Conservation (phyloP, 805 yeast genomes). For the Teunomyces lycoperdinae region DNA sequence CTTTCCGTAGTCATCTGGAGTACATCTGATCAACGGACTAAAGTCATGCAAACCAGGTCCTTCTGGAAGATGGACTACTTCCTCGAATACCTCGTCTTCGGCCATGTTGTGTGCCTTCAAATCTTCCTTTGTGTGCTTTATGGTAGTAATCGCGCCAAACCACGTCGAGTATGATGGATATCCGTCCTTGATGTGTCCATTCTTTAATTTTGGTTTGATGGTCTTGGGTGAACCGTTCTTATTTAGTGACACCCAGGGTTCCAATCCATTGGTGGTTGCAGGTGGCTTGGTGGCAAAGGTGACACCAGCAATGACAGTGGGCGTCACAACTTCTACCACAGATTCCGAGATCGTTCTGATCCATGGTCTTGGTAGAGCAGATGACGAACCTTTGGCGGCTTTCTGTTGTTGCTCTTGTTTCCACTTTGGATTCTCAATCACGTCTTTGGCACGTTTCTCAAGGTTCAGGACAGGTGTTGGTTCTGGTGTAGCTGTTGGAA, state of each 20-base stretch:
- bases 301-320: slow-evolving; percentile 62
- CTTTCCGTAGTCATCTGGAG: slow-evolving; percentile 68
- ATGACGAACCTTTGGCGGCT: slow-evolving; percentile 5
- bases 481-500: slow-evolving; percentile 5
- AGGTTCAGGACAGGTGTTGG: slow-evolving; percentile 12
- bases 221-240: slow-evolving; percentile 80
- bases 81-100: slow-evolving; percentile 55
- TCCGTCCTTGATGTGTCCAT: slow-evolving; percentile 64
- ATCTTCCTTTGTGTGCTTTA: slow-evolving; percentile 55
- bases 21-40: slow-evolving; percentile 81
- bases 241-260: slow-evolving; percentile 78
- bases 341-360: slow-evolving; percentile 59
- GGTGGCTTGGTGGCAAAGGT: slow-evolving; percentile 72
- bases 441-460: slow-evolving; percentile 30
- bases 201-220: slow-evolving; percentile 68
- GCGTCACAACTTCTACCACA: slow-evolving; percentile 56
- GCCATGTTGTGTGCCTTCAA: slow-evolving; percentile 72
- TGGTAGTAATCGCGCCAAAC: slow-evolving; percentile 67
- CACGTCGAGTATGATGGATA: slow-evolving; percentile 74
- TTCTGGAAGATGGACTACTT: slow-evolving; percentile 57
- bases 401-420: slow-evolving; percentile 18
- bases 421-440: slow-evolving; percentile 29
- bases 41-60: slow-evolving; percentile 69
- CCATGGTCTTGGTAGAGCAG: slow-evolving; percentile 59
- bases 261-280: slow-evolving; percentile 62